phyloP scores from a whole-genome alignment of 2,329 filamentous ascomycete genomes.

The Cladosporium halotolerans region DNA sequence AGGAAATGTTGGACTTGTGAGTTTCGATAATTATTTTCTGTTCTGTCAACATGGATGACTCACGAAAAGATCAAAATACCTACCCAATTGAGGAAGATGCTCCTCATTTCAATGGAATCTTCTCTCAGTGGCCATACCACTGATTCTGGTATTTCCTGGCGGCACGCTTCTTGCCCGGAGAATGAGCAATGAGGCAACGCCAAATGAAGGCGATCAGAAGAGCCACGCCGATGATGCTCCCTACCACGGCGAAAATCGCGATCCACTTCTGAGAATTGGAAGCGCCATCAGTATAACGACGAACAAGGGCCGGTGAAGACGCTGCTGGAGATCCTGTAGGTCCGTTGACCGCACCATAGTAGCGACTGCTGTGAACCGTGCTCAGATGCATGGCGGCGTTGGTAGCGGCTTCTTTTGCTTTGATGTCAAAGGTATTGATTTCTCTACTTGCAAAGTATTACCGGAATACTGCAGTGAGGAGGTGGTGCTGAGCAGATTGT shows the following conservation, averaged over 20 bases:
- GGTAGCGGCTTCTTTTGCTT: neutral
- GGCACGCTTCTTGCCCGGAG: neutral
- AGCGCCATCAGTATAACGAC: neutral
- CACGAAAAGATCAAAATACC: too few relatives aligned
- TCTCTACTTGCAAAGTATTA: too few relatives aligned
- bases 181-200: neutral
- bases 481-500: neutral
- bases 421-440: too few relatives aligned
- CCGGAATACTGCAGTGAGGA: neutral
- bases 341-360: neutral
- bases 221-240: neutral
- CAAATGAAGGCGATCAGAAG: neutral
- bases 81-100: neutral
- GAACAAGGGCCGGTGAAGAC: neutral
- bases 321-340: neutral
- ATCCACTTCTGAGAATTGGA: neutral
- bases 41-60: too few relatives aligned
- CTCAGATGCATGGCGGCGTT: conserved; percentile 5
- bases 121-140: neutral
- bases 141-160: neutral
- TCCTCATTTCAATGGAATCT: neutral
- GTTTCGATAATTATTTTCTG: too few relatives aligned
- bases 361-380: conserved; percentile 4
- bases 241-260: neutral
- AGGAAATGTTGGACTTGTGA: too few relatives aligned